Percentiles rank a stretch among this genome's conserved stretches.
Conservation (phyloP, 164 flowering plant genomes). For the Macadamia integrifolia region DNA sequence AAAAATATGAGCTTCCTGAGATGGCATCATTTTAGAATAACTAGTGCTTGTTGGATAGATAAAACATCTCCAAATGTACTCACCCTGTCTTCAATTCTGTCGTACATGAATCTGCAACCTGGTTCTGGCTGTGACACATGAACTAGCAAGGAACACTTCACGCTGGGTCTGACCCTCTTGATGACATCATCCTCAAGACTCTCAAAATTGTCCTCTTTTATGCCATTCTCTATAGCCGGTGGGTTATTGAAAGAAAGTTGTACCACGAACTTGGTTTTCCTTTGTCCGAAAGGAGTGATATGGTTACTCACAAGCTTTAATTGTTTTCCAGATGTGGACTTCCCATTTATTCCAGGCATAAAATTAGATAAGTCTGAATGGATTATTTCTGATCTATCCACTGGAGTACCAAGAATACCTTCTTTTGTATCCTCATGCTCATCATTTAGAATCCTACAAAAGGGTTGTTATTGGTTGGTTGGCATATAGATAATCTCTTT, state of each 20-base stretch:
- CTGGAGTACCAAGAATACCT: slow-evolving; percentile 47
- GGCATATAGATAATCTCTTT: background rate
- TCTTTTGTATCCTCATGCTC: slow-evolving; percentile 47
- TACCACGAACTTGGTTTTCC: slow-evolving; percentile 43
- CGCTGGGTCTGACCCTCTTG: slow-evolving; percentile 52
- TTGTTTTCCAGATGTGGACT: slow-evolving; percentile 36
- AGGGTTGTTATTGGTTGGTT: background rate
- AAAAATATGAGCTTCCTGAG: too few relatives aligned
- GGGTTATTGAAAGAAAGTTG: slow-evolving; percentile 32
- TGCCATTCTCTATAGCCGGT: slow-evolving; percentile 24
- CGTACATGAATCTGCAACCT: slow-evolving; percentile 72
- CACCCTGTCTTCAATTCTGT: slow-evolving; percentile 70
- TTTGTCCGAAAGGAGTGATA: slow-evolving; percentile 43
- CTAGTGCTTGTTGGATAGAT: background rate
- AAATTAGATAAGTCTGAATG: slow-evolving; percentile 38
- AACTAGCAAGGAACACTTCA: slow-evolving; percentile 55
- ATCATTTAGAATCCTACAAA: slow-evolving; percentile 53
- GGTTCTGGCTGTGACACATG: slow-evolving; percentile 43
- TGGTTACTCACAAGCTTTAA: slow-evolving; percentile 28
- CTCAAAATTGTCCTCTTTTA: slow-evolving; percentile 25
- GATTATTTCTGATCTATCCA: slow-evolving; percentile 20
- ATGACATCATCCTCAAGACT: slow-evolving; percentile 66
- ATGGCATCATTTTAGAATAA: too few relatives aligned
- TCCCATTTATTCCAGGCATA: slow-evolving; percentile 39
- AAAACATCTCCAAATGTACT: background rate